Base-by-base conservation (phyloP, 768 basidiomycete genomes). In the Lactarius evosmus region DNA sequence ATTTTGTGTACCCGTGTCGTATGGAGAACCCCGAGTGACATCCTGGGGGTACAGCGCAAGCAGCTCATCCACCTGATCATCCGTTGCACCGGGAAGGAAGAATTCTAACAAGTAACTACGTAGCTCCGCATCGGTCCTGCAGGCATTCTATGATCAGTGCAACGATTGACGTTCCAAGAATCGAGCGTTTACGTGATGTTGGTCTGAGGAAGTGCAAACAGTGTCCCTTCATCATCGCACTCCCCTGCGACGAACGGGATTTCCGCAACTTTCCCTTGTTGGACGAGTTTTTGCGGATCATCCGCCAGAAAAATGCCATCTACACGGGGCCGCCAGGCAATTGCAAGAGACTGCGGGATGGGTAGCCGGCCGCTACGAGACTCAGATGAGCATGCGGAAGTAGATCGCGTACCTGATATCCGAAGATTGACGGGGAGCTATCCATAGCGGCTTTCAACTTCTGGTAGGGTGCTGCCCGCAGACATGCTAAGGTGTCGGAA, bases 401-500 rank as follows among this genome's bases (percentile, higher is more conserved):
- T 12, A 3, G 22, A 16, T 5, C n/a, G 50, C 66, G 25, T 16
- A 75, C 75, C 63, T 75, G 70, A 64, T 74, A 76, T 0, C 69
- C 52, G 49, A 75, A 69, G 0, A 75, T 17, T 8, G 59, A 63
- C 0, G 78, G 75, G 22, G 73, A 70, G 11, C 63, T 8, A 55
- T 77, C 70, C 53, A 80, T 58, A 0, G 78, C 78, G 3, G 58
- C 61, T 60, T 72, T 57, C 9, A 82, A 63, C 6, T 41, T 56
- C 0, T 62, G 61, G 46, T 73, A 78, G 0, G 78, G 75, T 7
- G 74, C 75, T 0, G 65, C 57, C 3, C 81, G 76, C 12, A 84
- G 70, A 66, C 83, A 83, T 1, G 69, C 66, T 2, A 83, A 70
- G 1, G 77, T 80, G 66, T 81, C 78, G 1, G 60, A 19, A 2